phyloP scores from a whole-genome alignment of 768 basidiomycete genomes.

The Pulveroboletus sp. region DNA sequence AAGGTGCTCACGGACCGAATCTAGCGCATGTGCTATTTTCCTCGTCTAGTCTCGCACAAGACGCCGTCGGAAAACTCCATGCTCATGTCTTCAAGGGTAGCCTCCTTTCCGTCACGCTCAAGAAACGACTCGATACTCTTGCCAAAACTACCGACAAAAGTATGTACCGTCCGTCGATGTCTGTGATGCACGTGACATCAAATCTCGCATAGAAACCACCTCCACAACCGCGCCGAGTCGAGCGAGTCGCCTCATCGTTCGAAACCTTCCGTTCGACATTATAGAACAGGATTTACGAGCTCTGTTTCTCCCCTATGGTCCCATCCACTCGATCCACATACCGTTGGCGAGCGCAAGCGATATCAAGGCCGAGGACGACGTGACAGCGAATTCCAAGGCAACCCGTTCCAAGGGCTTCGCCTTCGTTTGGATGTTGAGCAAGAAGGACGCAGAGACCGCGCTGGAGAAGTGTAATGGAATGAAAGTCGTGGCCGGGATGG shows the following conservation, averaged over 20 bases:
- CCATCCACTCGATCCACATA: constrained; percentile 81
- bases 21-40: constrained; percentile 75
- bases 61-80: constrained; percentile 77
- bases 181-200: not conserved
- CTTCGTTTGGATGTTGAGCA: constrained; percentile 90
- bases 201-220: constrained; percentile 23
- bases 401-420: constrained; percentile 75
- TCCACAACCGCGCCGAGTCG: constrained; percentile 54
- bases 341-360: constrained; percentile 43
- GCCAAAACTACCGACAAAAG: constrained; percentile 42
- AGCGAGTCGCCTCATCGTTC: constrained; percentile 80
- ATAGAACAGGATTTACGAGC: constrained; percentile 83
- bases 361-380: constrained; percentile 28
- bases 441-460: constrained; percentile 80
- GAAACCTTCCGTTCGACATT: constrained; percentile 83
- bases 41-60: constrained; percentile 60
- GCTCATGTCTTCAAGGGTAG: constrained; percentile 90
- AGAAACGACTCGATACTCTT: constrained; percentile 75
- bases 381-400: constrained; percentile 19
- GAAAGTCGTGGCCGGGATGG: constrained; percentile 60
- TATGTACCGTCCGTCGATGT: not conserved
- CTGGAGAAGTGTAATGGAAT: constrained; percentile 78
- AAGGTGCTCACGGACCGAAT: not conserved
- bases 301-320: constrained; percentile 82
- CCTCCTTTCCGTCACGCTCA: constrained; percentile 80